Percentiles rank a stretch among this genome's conserved stretches.
Evolutionary conservation across 257 asterid species (phyloP).

Genomic region (Fraxinus americana): DNA sequence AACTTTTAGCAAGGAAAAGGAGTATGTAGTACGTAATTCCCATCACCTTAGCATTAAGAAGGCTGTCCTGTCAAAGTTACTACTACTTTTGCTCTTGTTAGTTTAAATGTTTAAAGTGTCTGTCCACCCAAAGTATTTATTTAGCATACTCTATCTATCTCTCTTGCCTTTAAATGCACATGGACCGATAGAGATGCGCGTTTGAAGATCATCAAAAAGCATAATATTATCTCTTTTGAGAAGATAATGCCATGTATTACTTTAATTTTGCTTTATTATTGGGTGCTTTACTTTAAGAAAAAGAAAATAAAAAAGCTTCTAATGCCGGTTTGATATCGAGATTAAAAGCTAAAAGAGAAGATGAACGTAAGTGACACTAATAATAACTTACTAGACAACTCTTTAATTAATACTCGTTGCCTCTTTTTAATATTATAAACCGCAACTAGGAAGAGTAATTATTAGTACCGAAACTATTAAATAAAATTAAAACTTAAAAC

Average conservation of each 20-base stretch:
- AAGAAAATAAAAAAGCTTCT: slow-evolving; percentile 6
- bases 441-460: not conserved
- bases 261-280: slow-evolving; percentile 3
- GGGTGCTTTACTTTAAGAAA: slow-evolving; percentile 14
- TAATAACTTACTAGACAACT: not conserved
- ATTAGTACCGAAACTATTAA: not conserved
- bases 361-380: not conserved
- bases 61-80: slow-evolving; percentile 56
- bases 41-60: slow-evolving; percentile 48
- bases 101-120: slow-evolving; percentile 30
- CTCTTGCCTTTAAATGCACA: not conserved
- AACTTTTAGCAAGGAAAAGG: slow-evolving; percentile 39
- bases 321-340: not conserved
- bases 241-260: slow-evolving; percentile 9
- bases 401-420: not conserved
- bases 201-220: slow-evolving; percentile 1
- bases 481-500: too few species aligned
- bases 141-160: too few species aligned
- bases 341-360: not conserved
- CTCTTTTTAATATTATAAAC: not conserved
- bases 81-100: slow-evolving; percentile 41
- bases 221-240: not conserved
- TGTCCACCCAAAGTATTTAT: slow-evolving; percentile 21
- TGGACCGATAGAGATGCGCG: not conserved
- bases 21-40: slow-evolving; percentile 47